These are phyloP conservation scores for Globisporangium sylvaticum DNA, from an alignment of 352 stramenopile species.

Conservation along the genomic window DNA sequence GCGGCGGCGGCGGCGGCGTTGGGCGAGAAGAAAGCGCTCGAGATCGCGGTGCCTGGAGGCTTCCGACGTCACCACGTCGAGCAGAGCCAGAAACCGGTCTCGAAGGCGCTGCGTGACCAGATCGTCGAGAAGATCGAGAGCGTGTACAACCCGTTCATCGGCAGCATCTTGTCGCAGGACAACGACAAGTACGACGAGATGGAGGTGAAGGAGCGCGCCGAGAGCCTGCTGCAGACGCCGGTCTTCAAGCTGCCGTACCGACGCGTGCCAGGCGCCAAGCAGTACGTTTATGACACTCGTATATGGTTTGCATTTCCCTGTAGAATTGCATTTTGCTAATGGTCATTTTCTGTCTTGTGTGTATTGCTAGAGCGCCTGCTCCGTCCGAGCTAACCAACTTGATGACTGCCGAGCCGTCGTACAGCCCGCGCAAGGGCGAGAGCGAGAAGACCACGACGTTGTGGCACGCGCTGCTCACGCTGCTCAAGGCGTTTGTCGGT, in stretches of 20 bases:
- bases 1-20: constrained; percentile 27
- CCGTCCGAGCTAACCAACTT: constrained; percentile 34
- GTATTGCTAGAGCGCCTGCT: constrained; percentile 18
- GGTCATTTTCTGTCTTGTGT: not conserved
- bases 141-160: constrained; percentile 84
- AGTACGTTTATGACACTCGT: constrained; percentile 1
- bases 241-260: constrained; percentile 29
- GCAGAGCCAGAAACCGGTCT: constrained; percentile 33
- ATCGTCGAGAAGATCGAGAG: constrained; percentile 71
- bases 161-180: constrained; percentile 76
- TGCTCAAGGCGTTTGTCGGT: constrained; percentile 81
- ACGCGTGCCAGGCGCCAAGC: constrained; percentile 10
- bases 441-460: constrained; percentile 71
- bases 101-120: constrained; percentile 51
- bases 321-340: not conserved
- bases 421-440: constrained; percentile 26
- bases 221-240: constrained; percentile 70
- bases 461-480: constrained; percentile 70
- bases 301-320: not conserved
- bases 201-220: constrained; percentile 52
- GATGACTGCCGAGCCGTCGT: constrained; percentile 22
- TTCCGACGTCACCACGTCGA: constrained; percentile 73
- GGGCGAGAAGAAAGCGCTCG: constrained; percentile 33
- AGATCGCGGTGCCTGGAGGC: constrained; percentile 63
- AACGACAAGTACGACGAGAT: constrained; percentile 80